Conservation (phyloP, 768 basidiomycete species). For the Pleurotus citrinopileatus region DNA sequence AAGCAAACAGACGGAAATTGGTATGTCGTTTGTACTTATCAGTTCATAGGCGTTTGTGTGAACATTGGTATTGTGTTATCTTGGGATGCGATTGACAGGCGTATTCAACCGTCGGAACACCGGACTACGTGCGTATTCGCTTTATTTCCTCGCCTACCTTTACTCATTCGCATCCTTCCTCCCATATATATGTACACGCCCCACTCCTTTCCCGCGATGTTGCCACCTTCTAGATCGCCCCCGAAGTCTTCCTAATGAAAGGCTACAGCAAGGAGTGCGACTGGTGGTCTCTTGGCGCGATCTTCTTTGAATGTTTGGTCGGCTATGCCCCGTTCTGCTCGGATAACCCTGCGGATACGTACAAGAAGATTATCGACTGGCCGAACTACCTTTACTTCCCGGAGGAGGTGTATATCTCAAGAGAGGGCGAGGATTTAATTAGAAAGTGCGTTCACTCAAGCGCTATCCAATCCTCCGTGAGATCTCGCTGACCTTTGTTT, state of each 20-base stretch:
- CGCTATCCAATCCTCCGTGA: too few species aligned
- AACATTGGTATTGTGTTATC: conserved; percentile 5
- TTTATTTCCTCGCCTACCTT: neutral
- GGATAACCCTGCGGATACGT: conserved; percentile 95
- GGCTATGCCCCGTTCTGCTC: conserved; percentile 98
- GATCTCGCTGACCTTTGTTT: conserved; percentile 14
- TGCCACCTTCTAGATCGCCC: conserved; percentile 67
- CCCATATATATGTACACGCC: conserved; percentile 32
- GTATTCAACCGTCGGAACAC: conserved; percentile 83
- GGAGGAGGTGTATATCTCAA: conserved; percentile 90
- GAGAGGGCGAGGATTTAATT: conserved; percentile 90
- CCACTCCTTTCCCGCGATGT: neutral
- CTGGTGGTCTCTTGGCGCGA: conserved; percentile 99
- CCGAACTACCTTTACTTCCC: conserved; percentile 88
- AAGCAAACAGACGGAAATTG: conserved; percentile 94
- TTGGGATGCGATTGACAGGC: conserved; percentile 51
- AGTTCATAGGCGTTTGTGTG: neutral
- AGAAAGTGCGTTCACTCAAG: conserved; percentile 51
- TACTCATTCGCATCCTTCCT: neutral
- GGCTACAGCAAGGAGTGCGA: conserved; percentile 99
- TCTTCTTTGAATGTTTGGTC: conserved; percentile 98
- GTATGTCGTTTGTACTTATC: conserved; percentile 36
- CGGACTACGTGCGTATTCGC: conserved; percentile 53
- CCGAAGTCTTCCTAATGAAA: conserved; percentile 95
- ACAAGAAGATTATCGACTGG: conserved; percentile 99